A percentile compares a stretch with the other conserved stretches of the same genome.
These are phyloP conservation scores for Phialophora chinensis DNA, from an alignment of 2,329 filamentous ascomycete genomes.

Conservation along the genomic window DNA sequence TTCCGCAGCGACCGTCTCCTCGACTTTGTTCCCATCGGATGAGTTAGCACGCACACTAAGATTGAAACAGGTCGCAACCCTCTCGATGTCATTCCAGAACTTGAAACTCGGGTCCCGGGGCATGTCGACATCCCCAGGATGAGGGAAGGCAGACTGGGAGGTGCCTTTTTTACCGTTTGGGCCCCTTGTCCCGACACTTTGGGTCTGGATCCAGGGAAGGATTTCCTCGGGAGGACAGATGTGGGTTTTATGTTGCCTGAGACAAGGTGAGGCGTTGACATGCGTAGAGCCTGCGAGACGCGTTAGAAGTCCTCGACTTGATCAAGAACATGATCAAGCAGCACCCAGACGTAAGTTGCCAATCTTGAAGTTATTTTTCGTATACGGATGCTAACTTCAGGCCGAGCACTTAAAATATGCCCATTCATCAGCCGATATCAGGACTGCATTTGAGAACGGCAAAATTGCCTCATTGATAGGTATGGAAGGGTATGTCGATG, in stretches of 20 bases:
- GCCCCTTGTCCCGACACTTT: conserved; percentile 74
- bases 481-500: conserved; percentile 37
- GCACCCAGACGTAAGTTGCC: conserved; percentile 13
- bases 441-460: conserved; percentile 30
- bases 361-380: too few species aligned
- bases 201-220: conserved; percentile 42
- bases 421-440: conserved; percentile 18
- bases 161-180: conserved; percentile 90
- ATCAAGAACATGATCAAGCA: conserved; percentile 31
- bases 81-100: conserved; percentile 24
- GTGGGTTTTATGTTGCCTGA: neutral
- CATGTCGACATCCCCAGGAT: conserved; percentile 83
- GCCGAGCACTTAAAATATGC: conserved; percentile 24
- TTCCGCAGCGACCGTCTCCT: neutral
- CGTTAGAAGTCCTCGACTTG: conserved; percentile 29
- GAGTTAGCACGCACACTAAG: too few species aligned
- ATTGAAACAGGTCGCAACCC: conserved; percentile 19
- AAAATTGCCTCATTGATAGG: conserved; percentile 41
- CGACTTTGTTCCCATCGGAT: too few species aligned
- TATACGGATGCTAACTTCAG: too few species aligned
- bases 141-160: conserved; percentile 72
- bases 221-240: conserved; percentile 3
- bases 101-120: conserved; percentile 67
- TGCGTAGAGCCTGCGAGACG: conserved; percentile 18
- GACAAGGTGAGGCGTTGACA: too few species aligned